A percentile compares a stretch with the other conserved stretches of the same genome.
Conservation (phyloP, 2,329 filamentous ascomycete genomes). For the Emmonsiellopsis sp. region DNA sequence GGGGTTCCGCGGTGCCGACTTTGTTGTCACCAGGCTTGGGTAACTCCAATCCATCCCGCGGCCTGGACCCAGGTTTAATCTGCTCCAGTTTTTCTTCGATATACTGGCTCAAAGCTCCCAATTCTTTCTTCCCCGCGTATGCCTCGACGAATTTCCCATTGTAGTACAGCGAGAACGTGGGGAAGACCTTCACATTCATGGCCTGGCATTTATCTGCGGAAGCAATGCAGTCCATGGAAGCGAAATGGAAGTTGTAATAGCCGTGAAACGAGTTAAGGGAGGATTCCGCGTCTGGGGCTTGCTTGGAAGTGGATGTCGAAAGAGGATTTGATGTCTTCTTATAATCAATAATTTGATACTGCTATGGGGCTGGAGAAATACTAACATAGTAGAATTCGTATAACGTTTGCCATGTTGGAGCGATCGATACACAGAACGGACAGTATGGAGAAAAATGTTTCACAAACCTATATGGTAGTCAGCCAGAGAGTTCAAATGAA, state of each 20-base stretch:
- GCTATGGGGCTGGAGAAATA: not conserved
- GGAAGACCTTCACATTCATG: constrained; percentile 60
- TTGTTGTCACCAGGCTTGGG: constrained; percentile 59
- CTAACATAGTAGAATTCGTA: constrained; percentile 77
- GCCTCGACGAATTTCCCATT: constrained; percentile 59
- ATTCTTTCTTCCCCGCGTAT: constrained; percentile 57
- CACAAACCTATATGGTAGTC: constrained; percentile 33
- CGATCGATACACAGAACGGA: constrained; percentile 67
- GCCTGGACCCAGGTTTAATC: constrained; percentile 71
- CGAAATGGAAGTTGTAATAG: constrained; percentile 87
- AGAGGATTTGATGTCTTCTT: constrained; percentile 66
- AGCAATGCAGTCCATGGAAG: constrained; percentile 72
- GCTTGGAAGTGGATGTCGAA: constrained; percentile 38
- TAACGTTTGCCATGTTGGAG: constrained; percentile 78
- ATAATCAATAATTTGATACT: constrained; percentile 14
- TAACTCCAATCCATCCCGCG: constrained; percentile 54
- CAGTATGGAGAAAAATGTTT: constrained; percentile 45
- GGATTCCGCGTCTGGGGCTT: constrained; percentile 38
- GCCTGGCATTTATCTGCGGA: constrained; percentile 67
- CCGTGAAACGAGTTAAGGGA: constrained; percentile 60
- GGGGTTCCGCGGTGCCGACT: constrained; percentile 34
- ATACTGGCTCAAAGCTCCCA: constrained; percentile 56
- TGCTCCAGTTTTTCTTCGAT: constrained; percentile 70
- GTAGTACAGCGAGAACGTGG: constrained; percentile 70
- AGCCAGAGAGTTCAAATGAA: not conserved